A percentile compares a stretch with the other conserved stretches of the same genome.
These are phyloP conservation scores for Insectozyma bohioensis DNA, from an alignment of 1,139 yeast genomes.

Conservation along the genomic window DNA sequence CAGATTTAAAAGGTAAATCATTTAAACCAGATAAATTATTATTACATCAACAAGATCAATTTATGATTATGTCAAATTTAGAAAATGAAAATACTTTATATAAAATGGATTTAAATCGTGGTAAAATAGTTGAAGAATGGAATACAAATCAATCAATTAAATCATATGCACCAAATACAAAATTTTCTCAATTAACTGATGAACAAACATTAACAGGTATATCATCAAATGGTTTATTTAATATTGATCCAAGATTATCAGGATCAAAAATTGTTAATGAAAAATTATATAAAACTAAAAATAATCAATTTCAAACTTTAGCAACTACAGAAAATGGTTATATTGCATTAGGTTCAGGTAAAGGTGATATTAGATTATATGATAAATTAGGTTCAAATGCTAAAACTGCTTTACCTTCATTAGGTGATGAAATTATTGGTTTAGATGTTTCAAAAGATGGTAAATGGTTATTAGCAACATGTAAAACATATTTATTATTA, in stretches of 20 bases:
- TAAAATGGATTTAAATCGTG: conserved; percentile 77
- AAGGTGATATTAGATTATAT: conserved; percentile 74
- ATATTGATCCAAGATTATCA: conserved; percentile 73
- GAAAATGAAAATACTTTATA: conserved; percentile 44
- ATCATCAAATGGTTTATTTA: conserved; percentile 62
- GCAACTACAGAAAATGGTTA: conserved; percentile 74
- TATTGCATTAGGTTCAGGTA: conserved; percentile 71
- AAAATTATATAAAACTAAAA: conserved; percentile 43
- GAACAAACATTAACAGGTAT: conserved; percentile 77
- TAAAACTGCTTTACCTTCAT: conserved; percentile 73
- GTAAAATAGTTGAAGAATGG: conserved; percentile 86
- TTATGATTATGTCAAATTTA: conserved; percentile 62
- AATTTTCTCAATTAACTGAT: conserved; percentile 69
- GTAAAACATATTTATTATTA: conserved; percentile 65
- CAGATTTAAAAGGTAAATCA: conserved; percentile 51
- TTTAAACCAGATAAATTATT: conserved; percentile 65
- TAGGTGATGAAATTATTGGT: conserved; percentile 71
- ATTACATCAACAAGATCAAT: conserved; percentile 73
- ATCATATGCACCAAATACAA: conserved; percentile 65
- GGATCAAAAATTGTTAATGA: conserved; percentile 55
- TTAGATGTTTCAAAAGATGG: conserved; percentile 79
- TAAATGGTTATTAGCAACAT: conserved; percentile 78
- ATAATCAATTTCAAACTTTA: conserved; percentile 58
- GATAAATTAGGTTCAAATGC: conserved; percentile 74
- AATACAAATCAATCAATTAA: conserved; percentile 47